These are phyloP conservation scores for Hypoxylon sp. DNA, from an alignment of 2,329 filamentous ascomycete genomes.

Conservation along the genomic window DNA sequence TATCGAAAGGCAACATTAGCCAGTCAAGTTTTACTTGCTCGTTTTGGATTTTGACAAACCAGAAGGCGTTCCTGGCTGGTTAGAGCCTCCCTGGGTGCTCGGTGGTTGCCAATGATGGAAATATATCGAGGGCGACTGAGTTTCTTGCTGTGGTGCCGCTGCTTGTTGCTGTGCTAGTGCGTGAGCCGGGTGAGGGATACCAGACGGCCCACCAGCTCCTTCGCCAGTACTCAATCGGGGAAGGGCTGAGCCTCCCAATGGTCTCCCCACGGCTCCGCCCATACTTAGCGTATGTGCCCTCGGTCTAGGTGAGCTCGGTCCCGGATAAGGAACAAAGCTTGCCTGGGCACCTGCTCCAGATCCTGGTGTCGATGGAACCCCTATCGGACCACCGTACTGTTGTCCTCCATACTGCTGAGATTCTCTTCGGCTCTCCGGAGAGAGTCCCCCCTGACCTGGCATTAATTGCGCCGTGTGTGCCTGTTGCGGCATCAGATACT, in stretches of 20 bases:
- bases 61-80: conserved; percentile 79
- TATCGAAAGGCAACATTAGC: conserved; percentile 64
- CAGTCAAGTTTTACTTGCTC: conserved; percentile 58
- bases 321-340: conserved; percentile 59
- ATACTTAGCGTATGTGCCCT: conserved; percentile 64
- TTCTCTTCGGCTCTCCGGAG: conserved; percentile 69
- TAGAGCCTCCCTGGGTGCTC: conserved; percentile 70
- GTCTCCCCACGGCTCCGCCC: conserved; percentile 56
- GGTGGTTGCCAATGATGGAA: conserved; percentile 96
- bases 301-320: conserved; percentile 63
- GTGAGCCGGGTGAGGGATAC: conserved; percentile 59
- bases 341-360: conserved; percentile 57
- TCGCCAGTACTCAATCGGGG: conserved; percentile 62
- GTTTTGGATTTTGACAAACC: conserved; percentile 74
- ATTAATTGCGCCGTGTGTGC: conserved; percentile 65
- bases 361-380: conserved; percentile 60
- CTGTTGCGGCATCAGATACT: conserved; percentile 69
- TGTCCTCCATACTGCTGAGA: conserved; percentile 57
- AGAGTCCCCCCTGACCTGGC: conserved; percentile 63
- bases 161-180: conserved; percentile 66
- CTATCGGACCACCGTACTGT: conserved; percentile 58
- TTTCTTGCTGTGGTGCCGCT: conserved; percentile 69
- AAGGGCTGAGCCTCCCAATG: conserved; percentile 56
- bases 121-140: conserved; percentile 81
- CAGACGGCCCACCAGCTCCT: conserved; percentile 52